Evolutionary conservation across 495 filamentous ascomycete genomes (phyloP).

Genomic region (Penicillium nucicola): DNA sequence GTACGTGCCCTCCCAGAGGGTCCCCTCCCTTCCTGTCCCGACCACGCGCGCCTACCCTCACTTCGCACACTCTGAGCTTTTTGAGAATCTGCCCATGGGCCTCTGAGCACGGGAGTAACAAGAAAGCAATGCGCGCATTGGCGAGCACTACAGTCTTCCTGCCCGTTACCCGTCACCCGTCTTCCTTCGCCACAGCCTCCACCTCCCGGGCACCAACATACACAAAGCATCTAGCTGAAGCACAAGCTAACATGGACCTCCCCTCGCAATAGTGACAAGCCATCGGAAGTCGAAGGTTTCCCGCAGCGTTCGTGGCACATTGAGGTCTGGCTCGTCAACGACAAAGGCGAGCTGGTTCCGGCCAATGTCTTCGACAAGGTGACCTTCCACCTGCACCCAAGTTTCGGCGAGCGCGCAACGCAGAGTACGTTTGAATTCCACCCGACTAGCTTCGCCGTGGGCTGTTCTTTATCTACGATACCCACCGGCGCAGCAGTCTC

Average conservation of each 20-base stretch:
- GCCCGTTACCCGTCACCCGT: no score
- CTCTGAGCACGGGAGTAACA: no score
- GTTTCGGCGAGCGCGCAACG: slow-evolving; percentile 72
- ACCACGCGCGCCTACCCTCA: slow-evolving; percentile 1
- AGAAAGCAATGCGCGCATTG: no score
- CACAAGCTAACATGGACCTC: slow-evolving; percentile 7
- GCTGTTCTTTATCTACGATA: background rate
- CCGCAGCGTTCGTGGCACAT: slow-evolving; percentile 78
- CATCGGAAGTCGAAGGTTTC: slow-evolving; percentile 77
- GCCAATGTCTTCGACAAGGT: slow-evolving; percentile 88
- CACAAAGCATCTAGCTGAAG: background rate
- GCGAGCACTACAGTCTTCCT: no score
- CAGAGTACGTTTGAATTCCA: slow-evolving; percentile 62
- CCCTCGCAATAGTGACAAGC: slow-evolving; percentile 50
- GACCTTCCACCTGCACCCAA: slow-evolving; percentile 87
- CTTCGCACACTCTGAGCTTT: background rate
- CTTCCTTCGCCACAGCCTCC: background rate
- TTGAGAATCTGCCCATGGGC: no score
- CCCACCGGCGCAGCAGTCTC: background rate
- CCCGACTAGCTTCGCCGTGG: background rate
- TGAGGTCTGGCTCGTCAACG: slow-evolving; percentile 57
- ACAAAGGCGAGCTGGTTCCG: slow-evolving; percentile 62
- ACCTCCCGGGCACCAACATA: slow-evolving; percentile 5
- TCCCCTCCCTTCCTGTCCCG: slow-evolving; percentile 5
- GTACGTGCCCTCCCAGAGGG: slow-evolving; percentile 62